Percentiles rank a stretch among this genome's conserved stretches.
phyloP scores from a whole-genome alignment of 2,329 filamentous ascomycete species.

The Hypoxylon sp. region DNA sequence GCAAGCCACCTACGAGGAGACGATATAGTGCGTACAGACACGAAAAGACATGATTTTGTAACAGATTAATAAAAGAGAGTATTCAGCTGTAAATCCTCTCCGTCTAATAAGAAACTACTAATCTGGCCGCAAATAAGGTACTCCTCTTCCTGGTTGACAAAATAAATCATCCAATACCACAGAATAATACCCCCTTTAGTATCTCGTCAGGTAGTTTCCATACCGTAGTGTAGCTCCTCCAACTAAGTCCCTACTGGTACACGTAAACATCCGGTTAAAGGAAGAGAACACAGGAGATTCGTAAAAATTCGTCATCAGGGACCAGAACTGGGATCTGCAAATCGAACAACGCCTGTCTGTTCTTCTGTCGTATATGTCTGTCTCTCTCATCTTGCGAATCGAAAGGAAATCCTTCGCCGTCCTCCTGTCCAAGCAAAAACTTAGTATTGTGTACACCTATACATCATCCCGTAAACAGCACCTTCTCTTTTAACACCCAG shows the following conservation, averaged over 20 bases:
- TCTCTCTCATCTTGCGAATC: not conserved
- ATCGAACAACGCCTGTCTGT: slow-evolving; percentile 8
- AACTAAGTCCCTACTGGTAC: slow-evolving; percentile 2
- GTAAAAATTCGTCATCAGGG: not conserved
- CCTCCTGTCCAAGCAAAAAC: not conserved
- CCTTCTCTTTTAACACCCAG: not conserved
- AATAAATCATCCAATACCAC: not conserved
- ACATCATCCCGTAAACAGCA: not conserved
- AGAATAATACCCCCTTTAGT: not conserved
- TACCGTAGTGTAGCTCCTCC: not conserved
- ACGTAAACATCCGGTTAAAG: not conserved
- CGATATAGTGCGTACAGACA: not conserved
- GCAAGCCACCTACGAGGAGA: not conserved
- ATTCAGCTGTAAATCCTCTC: not conserved
- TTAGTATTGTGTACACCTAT: not conserved
- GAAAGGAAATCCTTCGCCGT: not conserved
- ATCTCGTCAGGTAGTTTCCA: not conserved
- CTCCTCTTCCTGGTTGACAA: not conserved
- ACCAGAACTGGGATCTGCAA: not conserved
- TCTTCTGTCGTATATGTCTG: slow-evolving; percentile 1
- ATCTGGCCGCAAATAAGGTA: not conserved
- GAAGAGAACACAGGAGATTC: not conserved
- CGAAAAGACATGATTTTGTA: not conserved
- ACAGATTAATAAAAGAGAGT: not conserved
- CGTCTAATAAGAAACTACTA: not conserved